These are phyloP conservation scores for Raffaelea albimanens DNA, from an alignment of 2,329 filamentous ascomycete species.

Conservation along the genomic window DNA sequence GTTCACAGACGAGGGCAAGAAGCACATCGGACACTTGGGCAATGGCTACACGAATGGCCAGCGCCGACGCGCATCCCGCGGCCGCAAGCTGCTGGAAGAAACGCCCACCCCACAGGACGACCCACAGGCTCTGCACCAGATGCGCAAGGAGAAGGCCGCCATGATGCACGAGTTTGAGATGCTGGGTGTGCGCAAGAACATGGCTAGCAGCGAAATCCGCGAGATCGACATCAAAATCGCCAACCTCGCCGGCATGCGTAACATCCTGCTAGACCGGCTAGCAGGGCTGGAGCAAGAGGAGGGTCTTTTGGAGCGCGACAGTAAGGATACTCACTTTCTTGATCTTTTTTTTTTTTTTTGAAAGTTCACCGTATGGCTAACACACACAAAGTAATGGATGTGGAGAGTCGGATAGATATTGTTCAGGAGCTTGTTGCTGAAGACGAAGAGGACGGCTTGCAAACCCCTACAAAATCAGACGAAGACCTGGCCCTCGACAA, in stretches of 20 bases:
- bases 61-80: slow-evolving; percentile 61
- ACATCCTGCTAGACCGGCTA: slow-evolving; percentile 79
- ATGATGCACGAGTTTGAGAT: slow-evolving; percentile 84
- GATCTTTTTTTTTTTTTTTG: not conserved
- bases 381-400: slow-evolving; percentile 43
- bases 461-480: slow-evolving; percentile 42
- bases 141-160: slow-evolving; percentile 71
- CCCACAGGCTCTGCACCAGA: slow-evolving; percentile 58
- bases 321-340: slow-evolving; percentile 36
- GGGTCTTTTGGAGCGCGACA: slow-evolving; percentile 77
- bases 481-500: slow-evolving; percentile 36
- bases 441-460: slow-evolving; percentile 44
- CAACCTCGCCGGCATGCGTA: slow-evolving; percentile 86
- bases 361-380: slow-evolving; percentile 21
- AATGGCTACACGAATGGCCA: slow-evolving; percentile 29
- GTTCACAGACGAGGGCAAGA: slow-evolving; percentile 58
- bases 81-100: slow-evolving; percentile 63
- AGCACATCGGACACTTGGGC: slow-evolving; percentile 36
- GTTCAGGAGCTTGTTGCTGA: slow-evolving; percentile 51
- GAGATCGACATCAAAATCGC: slow-evolving; percentile 97
- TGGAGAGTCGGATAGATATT: slow-evolving; percentile 52
- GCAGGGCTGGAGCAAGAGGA: slow-evolving; percentile 87
- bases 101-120: slow-evolving; percentile 30
- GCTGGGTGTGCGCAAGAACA: slow-evolving; percentile 87
- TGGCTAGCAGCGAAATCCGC: slow-evolving; percentile 91